phyloP scores from a whole-genome alignment of 1,284 basidiomycete species.

The Laetiporus sulphureus region DNA sequence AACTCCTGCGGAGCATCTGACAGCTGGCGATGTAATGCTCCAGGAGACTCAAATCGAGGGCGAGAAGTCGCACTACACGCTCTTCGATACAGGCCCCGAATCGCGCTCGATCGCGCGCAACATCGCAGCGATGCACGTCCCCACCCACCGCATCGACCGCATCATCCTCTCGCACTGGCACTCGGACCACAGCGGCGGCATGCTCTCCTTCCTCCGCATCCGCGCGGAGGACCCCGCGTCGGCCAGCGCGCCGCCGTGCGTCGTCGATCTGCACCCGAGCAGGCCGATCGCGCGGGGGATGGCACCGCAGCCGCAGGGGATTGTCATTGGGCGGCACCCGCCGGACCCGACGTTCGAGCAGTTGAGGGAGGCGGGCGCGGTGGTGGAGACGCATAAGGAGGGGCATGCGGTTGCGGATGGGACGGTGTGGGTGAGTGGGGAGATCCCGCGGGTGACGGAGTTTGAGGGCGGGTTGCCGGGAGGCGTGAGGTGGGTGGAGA shows the following conservation, averaged over 20 bases:
- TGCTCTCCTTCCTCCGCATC: constrained; percentile 53
- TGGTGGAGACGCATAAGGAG: constrained; percentile 46
- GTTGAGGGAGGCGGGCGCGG: constrained; percentile 50
- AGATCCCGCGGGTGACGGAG: constrained; percentile 63
- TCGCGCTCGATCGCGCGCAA: constrained; percentile 66
- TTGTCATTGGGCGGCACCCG: constrained; percentile 52
- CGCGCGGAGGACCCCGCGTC: constrained; percentile 20
- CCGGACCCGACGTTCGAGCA: constrained; percentile 66
- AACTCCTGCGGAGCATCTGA: neutral
- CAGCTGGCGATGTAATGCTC: neutral
- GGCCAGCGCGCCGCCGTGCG: constrained; percentile 28
- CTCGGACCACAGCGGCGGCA: constrained; percentile 72
- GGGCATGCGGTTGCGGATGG: constrained; percentile 57
- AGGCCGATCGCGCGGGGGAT: constrained; percentile 72
- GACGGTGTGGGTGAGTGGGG: constrained; percentile 71
- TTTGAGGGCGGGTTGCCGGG: constrained; percentile 67
- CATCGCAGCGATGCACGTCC: constrained; percentile 50
- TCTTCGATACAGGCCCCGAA: constrained; percentile 83
- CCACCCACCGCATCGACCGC: constrained; percentile 44
- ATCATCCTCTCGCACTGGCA: constrained; percentile 82
- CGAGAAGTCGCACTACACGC: constrained; percentile 41
- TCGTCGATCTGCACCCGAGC: constrained; percentile 70
- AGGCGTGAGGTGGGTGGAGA: constrained; percentile 56
- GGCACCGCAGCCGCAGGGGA: constrained; percentile 49
- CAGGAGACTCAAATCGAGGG: constrained; percentile 51